Conservation (phyloP, 176 grass and related monocot species). For the Cocos nucifera region DNA sequence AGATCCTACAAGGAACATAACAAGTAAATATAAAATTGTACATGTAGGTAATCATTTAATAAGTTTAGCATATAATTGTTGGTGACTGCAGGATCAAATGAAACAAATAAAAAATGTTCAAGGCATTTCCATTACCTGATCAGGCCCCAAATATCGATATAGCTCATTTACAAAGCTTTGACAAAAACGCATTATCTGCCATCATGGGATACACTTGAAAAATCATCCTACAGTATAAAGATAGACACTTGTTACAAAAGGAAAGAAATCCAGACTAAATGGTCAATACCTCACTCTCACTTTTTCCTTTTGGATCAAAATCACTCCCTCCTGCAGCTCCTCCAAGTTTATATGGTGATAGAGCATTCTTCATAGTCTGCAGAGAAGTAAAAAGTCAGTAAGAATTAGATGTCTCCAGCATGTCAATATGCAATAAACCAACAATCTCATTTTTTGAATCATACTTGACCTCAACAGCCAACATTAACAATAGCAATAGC, state of each 20-base stretch:
- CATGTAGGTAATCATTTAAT: constrained; percentile 5
- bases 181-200: constrained; percentile 97
- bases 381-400: constrained; percentile 19
- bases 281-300: constrained; percentile 68
- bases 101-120: constrained; percentile 5
- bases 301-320: constrained; percentile 98
- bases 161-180: constrained; percentile 99
- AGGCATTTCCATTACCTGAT: constrained; percentile 52
- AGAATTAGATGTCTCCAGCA: too few relatives aligned
- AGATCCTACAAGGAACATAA: constrained; percentile 54
- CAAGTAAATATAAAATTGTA: background rate
- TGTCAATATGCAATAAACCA: too few relatives aligned
- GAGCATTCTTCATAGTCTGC: constrained; percentile 90
- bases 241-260: background rate
- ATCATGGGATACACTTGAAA: constrained; percentile 24
- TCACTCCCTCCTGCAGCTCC: constrained; percentile 95
- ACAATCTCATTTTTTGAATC: too few relatives aligned
- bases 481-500: too few relatives aligned
- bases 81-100: background rate
- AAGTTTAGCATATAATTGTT: constrained; percentile 11
- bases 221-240: constrained; percentile 3
- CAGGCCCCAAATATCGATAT: constrained; percentile 89
- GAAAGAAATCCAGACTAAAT: background rate
- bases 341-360: constrained; percentile 95
- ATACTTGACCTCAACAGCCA: too few relatives aligned